These are phyloP conservation scores for Scleromitrula shiraiana DNA, from an alignment of 2,329 filamentous ascomycete genomes.

Conservation along the genomic window DNA sequence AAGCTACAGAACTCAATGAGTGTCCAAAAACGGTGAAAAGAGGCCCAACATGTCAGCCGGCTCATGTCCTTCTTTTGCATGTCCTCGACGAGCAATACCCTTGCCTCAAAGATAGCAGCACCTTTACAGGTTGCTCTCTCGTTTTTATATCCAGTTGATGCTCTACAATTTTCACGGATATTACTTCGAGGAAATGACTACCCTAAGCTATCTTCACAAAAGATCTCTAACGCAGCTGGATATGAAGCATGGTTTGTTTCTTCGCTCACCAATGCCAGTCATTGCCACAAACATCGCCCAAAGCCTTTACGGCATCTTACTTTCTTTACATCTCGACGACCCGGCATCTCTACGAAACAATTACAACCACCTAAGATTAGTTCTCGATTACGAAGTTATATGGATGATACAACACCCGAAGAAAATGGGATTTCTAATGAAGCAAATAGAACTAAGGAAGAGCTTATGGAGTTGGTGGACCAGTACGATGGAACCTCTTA, in stretches of 20 bases:
- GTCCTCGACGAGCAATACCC: constrained; percentile 39
- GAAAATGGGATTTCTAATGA: constrained; percentile 1
- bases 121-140: constrained; percentile 28
- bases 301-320: constrained; percentile 10
- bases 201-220: constrained; percentile 2
- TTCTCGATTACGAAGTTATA: constrained; percentile 16
- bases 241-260: constrained; percentile 30
- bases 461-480: constrained; percentile 46
- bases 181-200: not conserved
- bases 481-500: constrained; percentile 40
- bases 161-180: constrained; percentile 7
- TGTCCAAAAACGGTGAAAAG: constrained; percentile 19
- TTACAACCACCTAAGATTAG: constrained; percentile 2
- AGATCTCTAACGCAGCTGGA: constrained; percentile 12
- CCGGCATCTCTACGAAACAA: constrained; percentile 9
- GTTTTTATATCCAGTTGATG: constrained; percentile 26
- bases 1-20: constrained; percentile 17
- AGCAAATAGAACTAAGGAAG: constrained; percentile 30
- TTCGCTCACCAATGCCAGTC: constrained; percentile 25
- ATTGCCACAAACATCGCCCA: constrained; percentile 23
- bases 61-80: constrained; percentile 56
- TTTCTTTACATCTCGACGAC: constrained; percentile 19
- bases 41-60: constrained; percentile 49
- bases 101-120: constrained; percentile 38
- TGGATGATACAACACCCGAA: constrained; percentile 2